Conservation (phyloP, 2,329 filamentous ascomycete genomes). For the Stenocarpella maydis region DNA sequence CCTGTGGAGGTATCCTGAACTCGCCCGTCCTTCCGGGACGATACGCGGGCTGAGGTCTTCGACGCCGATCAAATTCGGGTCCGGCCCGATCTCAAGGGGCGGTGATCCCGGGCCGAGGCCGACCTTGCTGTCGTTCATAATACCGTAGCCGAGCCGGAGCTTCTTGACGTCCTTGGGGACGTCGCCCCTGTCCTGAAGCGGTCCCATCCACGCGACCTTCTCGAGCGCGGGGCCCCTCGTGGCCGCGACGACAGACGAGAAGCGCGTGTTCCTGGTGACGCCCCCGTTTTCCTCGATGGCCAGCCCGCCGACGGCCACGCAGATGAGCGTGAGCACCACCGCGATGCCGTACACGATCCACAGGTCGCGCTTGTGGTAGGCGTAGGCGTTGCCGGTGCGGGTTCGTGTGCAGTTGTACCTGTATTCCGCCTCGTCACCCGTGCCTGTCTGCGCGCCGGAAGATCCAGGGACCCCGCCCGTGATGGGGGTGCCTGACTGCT, state of each 20-base stretch:
- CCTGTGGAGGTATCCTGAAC: constrained; percentile 18
- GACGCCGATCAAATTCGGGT: constrained; percentile 16
- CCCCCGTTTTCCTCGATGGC: constrained; percentile 47
- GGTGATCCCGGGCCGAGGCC: background rate
- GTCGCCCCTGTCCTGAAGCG: constrained; percentile 32
- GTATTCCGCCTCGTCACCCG: constrained; percentile 25
- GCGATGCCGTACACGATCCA: constrained; percentile 45
- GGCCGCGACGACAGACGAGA: constrained; percentile 53
- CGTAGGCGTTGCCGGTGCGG: constrained; percentile 45
- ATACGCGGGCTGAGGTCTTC: constrained; percentile 21
- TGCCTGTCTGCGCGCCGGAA: constrained; percentile 1
- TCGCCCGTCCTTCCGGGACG: background rate
- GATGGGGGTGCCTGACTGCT: constrained; percentile 39
- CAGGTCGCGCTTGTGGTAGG: constrained; percentile 45
- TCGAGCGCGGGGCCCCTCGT: constrained; percentile 52
- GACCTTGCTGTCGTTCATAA: constrained; percentile 31
- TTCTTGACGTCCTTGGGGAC: constrained; percentile 39
- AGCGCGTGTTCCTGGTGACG: constrained; percentile 47
- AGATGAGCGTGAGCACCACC: constrained; percentile 37
- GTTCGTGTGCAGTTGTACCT: constrained; percentile 45
- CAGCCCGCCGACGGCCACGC: constrained; percentile 45
- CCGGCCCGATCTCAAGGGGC: background rate
- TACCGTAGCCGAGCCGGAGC: constrained; percentile 40
- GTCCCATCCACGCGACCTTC: constrained; percentile 42
- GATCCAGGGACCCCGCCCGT: constrained; percentile 28